Evolutionary conservation across 2,329 filamentous ascomycete species (phyloP).

Genomic region (Claviceps cyperi): DNA sequence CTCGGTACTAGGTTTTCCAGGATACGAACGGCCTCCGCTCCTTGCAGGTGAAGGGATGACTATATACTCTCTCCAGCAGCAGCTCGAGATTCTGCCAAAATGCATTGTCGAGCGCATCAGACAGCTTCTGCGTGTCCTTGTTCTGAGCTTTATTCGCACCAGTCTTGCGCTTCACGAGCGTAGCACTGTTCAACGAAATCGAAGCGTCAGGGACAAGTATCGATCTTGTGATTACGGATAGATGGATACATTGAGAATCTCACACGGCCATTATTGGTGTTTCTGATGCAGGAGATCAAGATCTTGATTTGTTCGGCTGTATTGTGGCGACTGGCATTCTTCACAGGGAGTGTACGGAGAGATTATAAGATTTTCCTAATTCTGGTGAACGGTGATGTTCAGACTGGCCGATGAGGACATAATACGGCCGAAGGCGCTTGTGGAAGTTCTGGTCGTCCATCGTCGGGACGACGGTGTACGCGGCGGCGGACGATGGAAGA

Average conservation of each 20-base stretch:
- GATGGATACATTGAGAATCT: slow-evolving; percentile 5
- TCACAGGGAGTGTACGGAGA: not conserved
- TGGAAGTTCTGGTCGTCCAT: not conserved
- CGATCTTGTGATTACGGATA: not conserved
- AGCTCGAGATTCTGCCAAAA: not conserved
- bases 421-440: not conserved
- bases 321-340: slow-evolving; percentile 19
- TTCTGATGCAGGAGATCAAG: slow-evolving; percentile 49
- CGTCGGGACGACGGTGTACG: not conserved
- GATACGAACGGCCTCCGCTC: not conserved
- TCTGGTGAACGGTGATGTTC: too few relatives aligned
- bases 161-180: slow-evolving; percentile 18
- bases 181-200: slow-evolving; percentile 4
- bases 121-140: slow-evolving; percentile 14
- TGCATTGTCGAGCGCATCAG: slow-evolving; percentile 11
- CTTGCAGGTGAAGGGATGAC: not conserved
- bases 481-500: not conserved
- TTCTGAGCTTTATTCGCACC: slow-evolving; percentile 14
- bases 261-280: slow-evolving; percentile 46
- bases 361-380: not conserved
- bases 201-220: not conserved
- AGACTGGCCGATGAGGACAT: too few relatives aligned
- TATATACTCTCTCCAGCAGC: not conserved
- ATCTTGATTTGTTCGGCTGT: slow-evolving; percentile 47
- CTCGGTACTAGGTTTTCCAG: not conserved